phyloP scores from a whole-genome alignment of 495 filamentous ascomycete species.

The Viridothelium virens region DNA sequence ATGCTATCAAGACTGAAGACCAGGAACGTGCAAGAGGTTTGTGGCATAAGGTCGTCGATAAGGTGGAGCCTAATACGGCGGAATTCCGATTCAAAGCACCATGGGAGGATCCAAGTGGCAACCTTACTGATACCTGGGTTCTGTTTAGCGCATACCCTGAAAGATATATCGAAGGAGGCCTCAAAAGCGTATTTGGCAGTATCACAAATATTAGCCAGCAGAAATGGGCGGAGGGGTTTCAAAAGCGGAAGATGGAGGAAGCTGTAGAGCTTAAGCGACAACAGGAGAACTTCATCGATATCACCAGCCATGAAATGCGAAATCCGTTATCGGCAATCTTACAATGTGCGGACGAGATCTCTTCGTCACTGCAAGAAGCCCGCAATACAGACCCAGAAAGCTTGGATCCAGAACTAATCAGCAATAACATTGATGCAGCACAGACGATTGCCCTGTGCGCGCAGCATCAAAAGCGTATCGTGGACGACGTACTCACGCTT shows the following conservation, averaged over 20 bases:
- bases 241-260: slow-evolving; percentile 49
- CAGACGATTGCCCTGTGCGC: slow-evolving; percentile 70
- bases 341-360: slow-evolving; percentile 74
- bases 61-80: slow-evolving; percentile 49
- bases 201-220: slow-evolving; percentile 41
- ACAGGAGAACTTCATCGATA: slow-evolving; percentile 76
- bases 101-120: slow-evolving; percentile 49
- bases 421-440: slow-evolving; percentile 58
- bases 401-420: slow-evolving; percentile 40
- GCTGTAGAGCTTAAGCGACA: slow-evolving; percentile 40
- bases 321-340: slow-evolving; percentile 77
- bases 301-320: slow-evolving; percentile 80
- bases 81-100: slow-evolving; percentile 62
- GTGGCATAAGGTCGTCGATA: slow-evolving; percentile 52
- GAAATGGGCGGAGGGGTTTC: slow-evolving; percentile 52
- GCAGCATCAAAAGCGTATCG: slow-evolving; percentile 70
- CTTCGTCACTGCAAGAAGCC: slow-evolving; percentile 44
- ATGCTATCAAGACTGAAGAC: slow-evolving; percentile 56
- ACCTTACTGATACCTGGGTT: slow-evolving; percentile 55
- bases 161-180: slow-evolving; percentile 43
- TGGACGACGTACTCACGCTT: slow-evolving; percentile 70
- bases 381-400: slow-evolving; percentile 21
- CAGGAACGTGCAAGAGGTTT: slow-evolving; percentile 42
- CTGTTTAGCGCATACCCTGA: slow-evolving; percentile 65
- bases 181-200: slow-evolving; percentile 62